Evolutionary conservation across 2,329 filamentous ascomycete genomes (phyloP), one percentile per base, ranked within the genome.

Genomic region (Cercospora sp.): DNA sequence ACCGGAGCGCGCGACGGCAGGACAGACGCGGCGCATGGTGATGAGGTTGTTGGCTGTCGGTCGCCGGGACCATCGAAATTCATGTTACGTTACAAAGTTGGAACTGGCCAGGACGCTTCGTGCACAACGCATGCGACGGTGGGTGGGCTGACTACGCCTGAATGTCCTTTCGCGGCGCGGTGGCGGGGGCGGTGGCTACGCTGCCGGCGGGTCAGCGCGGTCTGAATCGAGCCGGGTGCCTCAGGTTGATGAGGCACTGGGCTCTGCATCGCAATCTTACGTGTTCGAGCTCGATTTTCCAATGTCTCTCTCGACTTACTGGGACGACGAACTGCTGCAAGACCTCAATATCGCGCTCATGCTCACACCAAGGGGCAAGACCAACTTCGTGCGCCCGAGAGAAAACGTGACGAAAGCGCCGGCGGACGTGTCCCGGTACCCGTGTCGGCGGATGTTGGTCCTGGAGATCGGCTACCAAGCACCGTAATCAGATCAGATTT

Each of bases 311-410:
- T 6, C n/a, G 32, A 61, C 61, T 63, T 57, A 57, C 61, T 57
- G n/a, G n/a, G 49, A 21, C 45, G 24, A 13, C 5, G 13, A 55
- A 55, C 13, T 32, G 32, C 18, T 40, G 34, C 45, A 21, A 40
- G 49, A 30, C 61, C 21, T 64, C 61, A 64, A 64, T 64, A 64
- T 55, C 61, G 62, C 62, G 51, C 51, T 24, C 62, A 65, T 65
- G 4, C 18, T 59, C 51, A 13, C 51, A 28, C 26, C 49, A 12
- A 8, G 13, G 3, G 49, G 49, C 24, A 9, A 16, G 18, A 55
- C 49, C 49, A 28, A 55, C 49, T 49, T 9, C 10, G 21, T 49
- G 45, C 45, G 45, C 49, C 49, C 49, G 49, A 55, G 21, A 6
- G 37, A 28, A 26, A 0, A 28, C 3, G 13, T 28, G 49, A 7